phyloP scores from a whole-genome alignment of 1,284 basidiomycete species.

The Taiwanofungus camphoratus region DNA sequence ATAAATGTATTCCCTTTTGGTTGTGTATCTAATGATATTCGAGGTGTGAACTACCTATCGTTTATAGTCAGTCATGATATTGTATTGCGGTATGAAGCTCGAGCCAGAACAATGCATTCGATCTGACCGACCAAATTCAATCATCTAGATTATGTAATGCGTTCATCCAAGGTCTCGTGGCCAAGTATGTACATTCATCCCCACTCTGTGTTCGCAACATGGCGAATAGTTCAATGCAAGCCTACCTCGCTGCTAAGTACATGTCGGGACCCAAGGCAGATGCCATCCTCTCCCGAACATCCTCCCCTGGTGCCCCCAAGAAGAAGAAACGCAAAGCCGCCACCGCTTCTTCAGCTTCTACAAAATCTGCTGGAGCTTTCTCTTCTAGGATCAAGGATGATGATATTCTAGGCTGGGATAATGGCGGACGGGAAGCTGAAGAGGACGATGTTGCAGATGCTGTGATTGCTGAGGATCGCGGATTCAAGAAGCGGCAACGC shows the following conservation, averaged over 20 bases:
- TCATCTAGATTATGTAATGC: too few species aligned
- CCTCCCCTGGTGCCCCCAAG: conserved; percentile 61
- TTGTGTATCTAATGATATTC: too few species aligned
- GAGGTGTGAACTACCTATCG: too few species aligned
- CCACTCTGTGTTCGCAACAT: too few species aligned
- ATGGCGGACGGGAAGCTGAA: conserved; percentile 41
- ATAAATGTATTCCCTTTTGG: too few species aligned
- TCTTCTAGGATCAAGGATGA: conserved; percentile 54
- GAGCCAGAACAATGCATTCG: too few species aligned
- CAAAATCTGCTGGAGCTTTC: conserved; percentile 27
- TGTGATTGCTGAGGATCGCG: conserved; percentile 60
- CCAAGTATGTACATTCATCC: too few species aligned
- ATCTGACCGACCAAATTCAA: too few species aligned
- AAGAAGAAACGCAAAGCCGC: conserved; percentile 71
- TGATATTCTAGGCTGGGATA: conserved; percentile 57
- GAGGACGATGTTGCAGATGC: conserved; percentile 52
- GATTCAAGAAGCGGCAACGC: conserved; percentile 68
- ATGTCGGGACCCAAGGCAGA: conserved; percentile 98
- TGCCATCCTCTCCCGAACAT: conserved; percentile 76
- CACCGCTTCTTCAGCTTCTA: conserved; percentile 22
- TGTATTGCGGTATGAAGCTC: too few species aligned
- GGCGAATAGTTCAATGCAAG: too few species aligned
- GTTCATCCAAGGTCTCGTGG: too few species aligned
- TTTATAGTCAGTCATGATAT: too few species aligned
- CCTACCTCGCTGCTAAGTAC: conserved; percentile 82